These are phyloP conservation scores for Aegilops tauschii DNA, from an alignment of 176 grass and related monocot genomes.

Conservation along the genomic window DNA sequence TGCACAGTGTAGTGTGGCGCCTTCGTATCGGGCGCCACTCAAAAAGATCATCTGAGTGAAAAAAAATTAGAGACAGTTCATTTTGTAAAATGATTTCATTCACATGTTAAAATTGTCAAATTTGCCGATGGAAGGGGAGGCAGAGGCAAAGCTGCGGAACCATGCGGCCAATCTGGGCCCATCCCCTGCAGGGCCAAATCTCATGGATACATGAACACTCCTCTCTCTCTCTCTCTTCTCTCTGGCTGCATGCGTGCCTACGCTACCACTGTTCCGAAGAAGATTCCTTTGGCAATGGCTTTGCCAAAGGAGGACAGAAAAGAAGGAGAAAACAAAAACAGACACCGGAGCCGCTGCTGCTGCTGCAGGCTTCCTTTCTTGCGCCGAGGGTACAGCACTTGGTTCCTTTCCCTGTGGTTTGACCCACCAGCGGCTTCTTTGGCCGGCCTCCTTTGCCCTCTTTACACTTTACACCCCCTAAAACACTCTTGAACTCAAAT, in stretches of 20 bases:
- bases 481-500: neutral
- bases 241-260: no score
- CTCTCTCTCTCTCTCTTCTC: neutral
- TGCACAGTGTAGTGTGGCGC: no score
- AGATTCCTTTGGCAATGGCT: neutral
- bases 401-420: neutral
- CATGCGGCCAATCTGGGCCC: slow-evolving; percentile 23
- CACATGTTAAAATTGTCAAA: no score
- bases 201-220: neutral
- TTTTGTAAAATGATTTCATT: no score
- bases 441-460: neutral
- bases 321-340: slow-evolving; percentile 28
- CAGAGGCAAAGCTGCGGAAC: slow-evolving; percentile 26
- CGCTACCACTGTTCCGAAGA: no score
- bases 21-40: no score
- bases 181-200: slow-evolving; percentile 11
- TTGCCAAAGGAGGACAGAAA: neutral
- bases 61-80: no score
- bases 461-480: neutral
- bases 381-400: neutral
- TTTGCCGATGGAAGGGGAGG: neutral
- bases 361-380: slow-evolving; percentile 25
- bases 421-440: slow-evolving; percentile 23
- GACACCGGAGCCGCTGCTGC: slow-evolving; percentile 18
- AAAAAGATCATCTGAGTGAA: no score